These are phyloP conservation scores for Ochetophila trinervis DNA, from an alignment of 306 rosid genomes.

Conservation along the genomic window DNA sequence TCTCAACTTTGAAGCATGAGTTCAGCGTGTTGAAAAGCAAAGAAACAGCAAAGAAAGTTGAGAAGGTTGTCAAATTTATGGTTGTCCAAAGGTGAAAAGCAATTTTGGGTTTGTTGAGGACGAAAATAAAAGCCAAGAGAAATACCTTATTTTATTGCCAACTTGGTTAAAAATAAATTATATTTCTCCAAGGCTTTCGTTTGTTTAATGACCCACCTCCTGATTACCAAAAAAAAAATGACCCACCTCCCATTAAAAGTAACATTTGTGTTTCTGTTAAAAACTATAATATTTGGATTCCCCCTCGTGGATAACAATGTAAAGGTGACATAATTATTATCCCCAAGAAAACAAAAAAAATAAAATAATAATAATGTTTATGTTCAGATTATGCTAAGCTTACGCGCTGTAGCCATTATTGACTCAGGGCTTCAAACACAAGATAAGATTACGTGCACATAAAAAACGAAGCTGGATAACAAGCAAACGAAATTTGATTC, in stretches of 20 bases:
- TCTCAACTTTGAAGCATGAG: constrained; percentile 27
- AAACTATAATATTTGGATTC: constrained; percentile 14
- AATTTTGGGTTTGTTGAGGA: not conserved
- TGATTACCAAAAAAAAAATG: no score
- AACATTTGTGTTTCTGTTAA: not conserved
- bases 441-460: no score
- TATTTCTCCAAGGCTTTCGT: not conserved
- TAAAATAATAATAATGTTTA: not conserved
- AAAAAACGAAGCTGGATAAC: no score
- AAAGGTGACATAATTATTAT: constrained; percentile 1
- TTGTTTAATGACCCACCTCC: not conserved
- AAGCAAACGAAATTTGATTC: no score
- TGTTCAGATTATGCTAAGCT: not conserved
- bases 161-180: constrained; percentile 9
- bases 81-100: not conserved
- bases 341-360: no score
- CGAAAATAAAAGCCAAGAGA: not conserved
- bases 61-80: not conserved
- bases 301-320: constrained; percentile 12
- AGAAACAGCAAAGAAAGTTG: constrained; percentile 23
- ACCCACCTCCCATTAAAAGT: not conserved
- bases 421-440: not conserved
- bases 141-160: constrained; percentile 13
- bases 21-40: constrained; percentile 19
- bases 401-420: constrained; percentile 16